Percentiles rank a stretch among this genome's conserved stretches.
These are phyloP conservation scores for Colletotrichum plurivorum DNA, from an alignment of 2,329 filamentous ascomycete species.

Conservation along the genomic window DNA sequence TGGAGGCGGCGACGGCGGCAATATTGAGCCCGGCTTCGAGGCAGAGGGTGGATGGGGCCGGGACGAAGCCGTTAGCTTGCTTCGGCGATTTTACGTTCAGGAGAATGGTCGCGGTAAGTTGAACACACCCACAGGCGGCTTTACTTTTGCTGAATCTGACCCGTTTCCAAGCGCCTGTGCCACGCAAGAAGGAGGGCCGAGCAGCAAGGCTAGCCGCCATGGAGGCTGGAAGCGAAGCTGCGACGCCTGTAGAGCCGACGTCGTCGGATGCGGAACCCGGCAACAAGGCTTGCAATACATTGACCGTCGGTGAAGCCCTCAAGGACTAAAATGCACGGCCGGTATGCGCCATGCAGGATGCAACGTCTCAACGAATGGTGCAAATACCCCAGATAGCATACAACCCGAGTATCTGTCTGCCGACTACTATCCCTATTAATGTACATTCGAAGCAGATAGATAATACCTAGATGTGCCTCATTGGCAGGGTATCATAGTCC, in stretches of 20 bases:
- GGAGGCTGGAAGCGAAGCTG: constrained; percentile 41
- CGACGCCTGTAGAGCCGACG: background rate
- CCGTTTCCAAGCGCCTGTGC: constrained; percentile 59
- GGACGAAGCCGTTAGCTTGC: constrained; percentile 92
- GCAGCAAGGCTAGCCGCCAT: constrained; percentile 67
- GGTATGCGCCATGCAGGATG: too few species aligned
- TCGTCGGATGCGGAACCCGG: constrained; percentile 2
- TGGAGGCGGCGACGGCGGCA: constrained; percentile 70
- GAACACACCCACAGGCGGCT: background rate
- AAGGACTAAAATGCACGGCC: too few species aligned
- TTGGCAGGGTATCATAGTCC: too few species aligned
- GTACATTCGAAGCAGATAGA: background rate
- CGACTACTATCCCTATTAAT: background rate
- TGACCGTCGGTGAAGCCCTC: background rate
- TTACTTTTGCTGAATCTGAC: constrained; percentile 3
- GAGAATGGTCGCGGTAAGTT: constrained; percentile 90
- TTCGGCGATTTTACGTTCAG: constrained; percentile 96
- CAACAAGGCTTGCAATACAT: background rate
- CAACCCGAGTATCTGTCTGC: too few species aligned
- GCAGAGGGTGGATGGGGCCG: constrained; percentile 90
- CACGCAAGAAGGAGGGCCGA: constrained; percentile 69
- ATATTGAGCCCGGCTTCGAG: constrained; percentile 83
- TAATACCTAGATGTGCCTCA: background rate
- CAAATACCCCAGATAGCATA: too few species aligned
- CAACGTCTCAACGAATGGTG: too few species aligned